phyloP scores from a whole-genome alignment of 1,284 basidiomycete species.

The Moesziomyces aphidis region DNA sequence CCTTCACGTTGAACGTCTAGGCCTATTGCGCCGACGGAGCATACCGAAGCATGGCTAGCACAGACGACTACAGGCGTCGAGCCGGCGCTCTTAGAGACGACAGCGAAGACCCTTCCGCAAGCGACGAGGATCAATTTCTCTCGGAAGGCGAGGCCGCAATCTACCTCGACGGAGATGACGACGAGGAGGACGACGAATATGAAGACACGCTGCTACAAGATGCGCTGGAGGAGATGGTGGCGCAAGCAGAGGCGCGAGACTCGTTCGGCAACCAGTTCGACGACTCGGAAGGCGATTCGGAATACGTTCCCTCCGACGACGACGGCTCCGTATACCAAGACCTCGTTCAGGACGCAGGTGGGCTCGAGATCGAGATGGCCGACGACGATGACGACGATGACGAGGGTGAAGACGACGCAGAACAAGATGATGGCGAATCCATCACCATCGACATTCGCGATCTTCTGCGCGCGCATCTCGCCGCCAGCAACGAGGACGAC shows the following conservation, averaged over 20 bases:
- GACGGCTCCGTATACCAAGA: constrained; percentile 31
- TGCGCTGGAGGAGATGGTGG: constrained; percentile 39
- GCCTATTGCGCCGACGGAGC: neutral
- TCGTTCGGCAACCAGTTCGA: constrained; percentile 27
- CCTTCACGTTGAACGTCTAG: neutral
- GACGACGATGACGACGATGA: constrained; percentile 37
- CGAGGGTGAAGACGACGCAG: constrained; percentile 22
- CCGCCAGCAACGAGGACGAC: constrained; percentile 12
- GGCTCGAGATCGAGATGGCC: constrained; percentile 37
- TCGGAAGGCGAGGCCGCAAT: constrained; percentile 23
- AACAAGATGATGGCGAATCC: constrained; percentile 24
- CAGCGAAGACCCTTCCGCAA: constrained; percentile 24
- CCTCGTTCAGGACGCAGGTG: constrained; percentile 31
- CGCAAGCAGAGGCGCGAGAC: constrained; percentile 35
- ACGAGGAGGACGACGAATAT: constrained; percentile 35
- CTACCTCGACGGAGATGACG: constrained; percentile 26
- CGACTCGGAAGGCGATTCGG: constrained; percentile 41
- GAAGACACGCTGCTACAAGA: constrained; percentile 46
- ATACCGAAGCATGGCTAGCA: constrained; percentile 5
- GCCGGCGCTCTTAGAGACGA: constrained; percentile 23
- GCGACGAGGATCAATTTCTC: constrained; percentile 17
- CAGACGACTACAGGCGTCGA: neutral
- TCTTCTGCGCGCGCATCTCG: constrained; percentile 40
- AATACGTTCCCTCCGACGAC: constrained; percentile 29
- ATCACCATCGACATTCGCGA: constrained; percentile 49